A percentile compares a stretch with the other conserved stretches of the same genome.
Evolutionary conservation across 1,284 basidiomycete genomes (phyloP).

Genomic region (Naganishia sp.): DNA sequence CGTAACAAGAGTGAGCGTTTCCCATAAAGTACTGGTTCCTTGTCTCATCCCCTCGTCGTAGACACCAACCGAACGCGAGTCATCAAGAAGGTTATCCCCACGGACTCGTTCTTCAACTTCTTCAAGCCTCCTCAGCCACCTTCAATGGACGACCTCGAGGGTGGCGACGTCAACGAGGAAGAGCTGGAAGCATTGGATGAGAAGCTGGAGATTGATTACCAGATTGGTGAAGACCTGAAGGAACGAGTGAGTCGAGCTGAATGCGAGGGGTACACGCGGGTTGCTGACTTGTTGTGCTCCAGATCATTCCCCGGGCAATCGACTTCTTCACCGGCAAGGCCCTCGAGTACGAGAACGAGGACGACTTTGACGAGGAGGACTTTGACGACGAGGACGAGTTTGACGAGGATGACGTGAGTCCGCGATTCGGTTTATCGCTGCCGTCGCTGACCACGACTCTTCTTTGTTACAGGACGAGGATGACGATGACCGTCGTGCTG

Average conservation of each 20-base stretch:
- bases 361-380: slow-evolving; percentile 45
- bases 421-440: neutral
- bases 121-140: slow-evolving; percentile 84
- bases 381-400: slow-evolving; percentile 57
- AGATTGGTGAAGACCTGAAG: slow-evolving; percentile 97
- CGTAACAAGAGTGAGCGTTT: slow-evolving; percentile 84
- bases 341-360: slow-evolving; percentile 74
- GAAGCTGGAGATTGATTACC: slow-evolving; percentile 94
- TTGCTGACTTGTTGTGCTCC: neutral
- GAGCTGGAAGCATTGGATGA: slow-evolving; percentile 87
- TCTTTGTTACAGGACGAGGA: slow-evolving; percentile 40
- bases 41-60: slow-evolving; percentile 45
- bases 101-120: slow-evolving; percentile 97
- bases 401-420: slow-evolving; percentile 30
- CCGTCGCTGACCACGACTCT: neutral
- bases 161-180: slow-evolving; percentile 78
- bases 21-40: neutral
- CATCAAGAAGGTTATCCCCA: slow-evolving; percentile 81
- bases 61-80: slow-evolving; percentile 91
- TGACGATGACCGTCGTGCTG: slow-evolving; percentile 44
- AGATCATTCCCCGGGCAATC: slow-evolving; percentile 92
- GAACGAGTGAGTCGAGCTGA: slow-evolving; percentile 66
- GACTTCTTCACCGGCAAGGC: slow-evolving; percentile 98
- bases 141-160: slow-evolving; percentile 67
- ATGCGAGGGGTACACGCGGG: neutral